A percentile compares a stretch with the other conserved stretches of the same genome.
These are phyloP conservation scores for Mycena leptocephala DNA, from an alignment of 768 basidiomycete genomes.

Conservation along the genomic window DNA sequence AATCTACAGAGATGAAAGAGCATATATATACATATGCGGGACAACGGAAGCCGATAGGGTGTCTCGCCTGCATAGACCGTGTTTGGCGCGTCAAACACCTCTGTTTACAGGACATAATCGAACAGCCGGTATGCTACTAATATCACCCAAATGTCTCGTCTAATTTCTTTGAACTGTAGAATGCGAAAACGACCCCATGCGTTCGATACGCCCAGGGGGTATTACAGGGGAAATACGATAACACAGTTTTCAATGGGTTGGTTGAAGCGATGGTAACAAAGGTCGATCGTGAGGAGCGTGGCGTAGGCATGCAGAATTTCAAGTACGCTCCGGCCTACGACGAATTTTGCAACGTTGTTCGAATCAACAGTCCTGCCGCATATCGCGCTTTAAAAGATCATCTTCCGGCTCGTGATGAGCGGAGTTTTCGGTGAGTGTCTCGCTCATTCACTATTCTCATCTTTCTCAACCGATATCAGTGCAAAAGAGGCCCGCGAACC, in stretches of 20 bases:
- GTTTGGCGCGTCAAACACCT: no score
- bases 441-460: neutral
- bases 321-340: conserved; percentile 48
- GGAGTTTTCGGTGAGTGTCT: conserved; percentile 36
- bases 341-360: conserved; percentile 47
- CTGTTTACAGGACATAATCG: neutral
- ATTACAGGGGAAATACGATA: conserved; percentile 43
- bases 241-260: conserved; percentile 46
- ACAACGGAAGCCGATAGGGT: no score
- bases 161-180: neutral
- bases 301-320: conserved; percentile 54
- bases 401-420: conserved; percentile 32
- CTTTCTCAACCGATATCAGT: neutral
- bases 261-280: conserved; percentile 47
- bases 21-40: no score
- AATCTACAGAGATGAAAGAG: no score
- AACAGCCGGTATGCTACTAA: neutral
- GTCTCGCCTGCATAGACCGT: no score
- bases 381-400: conserved; percentile 41
- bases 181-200: conserved; percentile 14
- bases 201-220: conserved; percentile 38
- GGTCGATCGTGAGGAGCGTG: conserved; percentile 43
- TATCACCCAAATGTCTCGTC: neutral
- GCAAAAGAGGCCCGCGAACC: conserved; percentile 34
- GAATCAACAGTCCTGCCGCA: conserved; percentile 42